phyloP scores from a whole-genome alignment of 306 rosid species.

The Dalbergia oliveri region DNA sequence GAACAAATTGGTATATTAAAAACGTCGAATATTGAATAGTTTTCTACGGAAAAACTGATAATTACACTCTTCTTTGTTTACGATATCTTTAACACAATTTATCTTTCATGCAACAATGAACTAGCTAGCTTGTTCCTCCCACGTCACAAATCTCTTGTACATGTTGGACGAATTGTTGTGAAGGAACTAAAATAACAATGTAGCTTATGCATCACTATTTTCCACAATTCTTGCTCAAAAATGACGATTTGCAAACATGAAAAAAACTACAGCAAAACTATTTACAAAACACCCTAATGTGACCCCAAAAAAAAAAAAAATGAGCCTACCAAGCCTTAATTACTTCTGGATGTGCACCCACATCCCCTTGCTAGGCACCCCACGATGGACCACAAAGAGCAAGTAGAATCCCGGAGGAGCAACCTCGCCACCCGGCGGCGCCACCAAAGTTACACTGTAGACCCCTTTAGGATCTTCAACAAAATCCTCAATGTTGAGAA shows the following conservation, averaged over 20 bases:
- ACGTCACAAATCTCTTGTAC: not conserved
- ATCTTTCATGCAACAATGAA: not conserved
- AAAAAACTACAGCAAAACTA: not conserved
- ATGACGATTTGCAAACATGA: not conserved
- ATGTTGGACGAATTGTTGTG: not conserved
- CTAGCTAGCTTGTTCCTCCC: not conserved
- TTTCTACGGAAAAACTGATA: not conserved
- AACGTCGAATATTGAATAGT: not conserved
- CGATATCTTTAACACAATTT: not conserved
- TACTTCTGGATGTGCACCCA: conserved; percentile 64
- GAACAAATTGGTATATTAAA: not conserved
- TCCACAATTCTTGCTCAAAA: not conserved
- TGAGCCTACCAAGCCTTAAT: not conserved
- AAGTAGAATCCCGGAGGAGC: conserved; percentile 89
- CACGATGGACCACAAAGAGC: conserved; percentile 74
- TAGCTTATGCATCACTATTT: not conserved
- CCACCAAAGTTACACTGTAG: conserved; percentile 11
- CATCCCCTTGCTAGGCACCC: conserved; percentile 70
- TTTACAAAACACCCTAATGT: not conserved
- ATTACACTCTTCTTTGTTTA: not conserved
- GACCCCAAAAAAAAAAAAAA: not conserved
- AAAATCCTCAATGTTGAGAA: conserved; percentile 25
- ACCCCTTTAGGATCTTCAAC: not conserved
- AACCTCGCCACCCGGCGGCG: conserved; percentile 56
- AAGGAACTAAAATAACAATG: not conserved